Percentiles rank a stretch among this genome's conserved stretches.
phyloP scores from a whole-genome alignment of 2,329 filamentous ascomycete genomes.

The Neopestalotiopsis rosae region DNA sequence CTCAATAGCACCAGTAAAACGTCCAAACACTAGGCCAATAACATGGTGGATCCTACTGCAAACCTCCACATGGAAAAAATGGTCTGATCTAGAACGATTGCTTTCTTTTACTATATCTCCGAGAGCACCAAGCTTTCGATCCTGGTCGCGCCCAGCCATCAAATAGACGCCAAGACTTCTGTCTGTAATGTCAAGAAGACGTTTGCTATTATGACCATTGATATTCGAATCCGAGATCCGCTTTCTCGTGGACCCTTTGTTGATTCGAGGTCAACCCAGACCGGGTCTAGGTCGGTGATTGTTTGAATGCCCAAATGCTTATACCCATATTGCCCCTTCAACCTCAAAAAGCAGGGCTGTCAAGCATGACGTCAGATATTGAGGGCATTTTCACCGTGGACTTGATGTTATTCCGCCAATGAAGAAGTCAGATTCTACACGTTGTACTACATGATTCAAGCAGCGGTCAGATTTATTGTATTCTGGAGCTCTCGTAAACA shows the following conservation, averaged over 20 bases:
- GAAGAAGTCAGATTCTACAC: not conserved
- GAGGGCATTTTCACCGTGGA: not conserved
- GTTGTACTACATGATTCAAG: not conserved
- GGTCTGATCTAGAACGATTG: constrained; percentile 13
- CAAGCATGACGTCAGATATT: not conserved
- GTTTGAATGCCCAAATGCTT: not conserved
- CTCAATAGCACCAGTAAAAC: not conserved
- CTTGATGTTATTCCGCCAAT: not conserved
- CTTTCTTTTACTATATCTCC: not conserved
- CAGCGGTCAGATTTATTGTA: not conserved
- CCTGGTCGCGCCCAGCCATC: constrained; percentile 4
- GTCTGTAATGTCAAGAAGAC: not conserved
- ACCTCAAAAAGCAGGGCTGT: not conserved
- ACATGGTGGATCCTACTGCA: not conserved
- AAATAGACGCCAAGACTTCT: not conserved
- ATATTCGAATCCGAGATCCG: not conserved
- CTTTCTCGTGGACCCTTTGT: not conserved
- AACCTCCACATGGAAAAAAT: not conserved
- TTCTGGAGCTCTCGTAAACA: not conserved
- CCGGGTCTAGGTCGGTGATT: not conserved
- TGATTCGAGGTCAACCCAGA: too few relatives aligned
- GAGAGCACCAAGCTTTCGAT: not conserved
- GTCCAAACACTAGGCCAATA: not conserved
- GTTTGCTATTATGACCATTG: not conserved
- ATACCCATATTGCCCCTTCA: not conserved